phyloP scores from a whole-genome alignment of 1,139 yeast genomes.

The Suhomyces bokatorum region DNA sequence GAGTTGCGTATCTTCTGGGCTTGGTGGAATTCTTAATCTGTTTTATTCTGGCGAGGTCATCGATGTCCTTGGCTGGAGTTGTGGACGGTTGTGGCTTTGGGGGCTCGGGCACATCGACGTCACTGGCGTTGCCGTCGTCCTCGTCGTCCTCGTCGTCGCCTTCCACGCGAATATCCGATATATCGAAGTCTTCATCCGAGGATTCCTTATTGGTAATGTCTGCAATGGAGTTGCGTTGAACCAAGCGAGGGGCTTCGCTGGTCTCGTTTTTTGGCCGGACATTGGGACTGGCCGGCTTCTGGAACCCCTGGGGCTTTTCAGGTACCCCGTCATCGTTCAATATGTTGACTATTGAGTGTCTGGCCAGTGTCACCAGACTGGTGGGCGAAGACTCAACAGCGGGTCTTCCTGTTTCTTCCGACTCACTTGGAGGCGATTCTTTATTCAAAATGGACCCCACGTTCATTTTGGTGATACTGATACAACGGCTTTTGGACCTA shows the following conservation, averaged over 20 bases:
- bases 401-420: slow-evolving; percentile 24
- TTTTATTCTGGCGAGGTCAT: slow-evolving; percentile 20
- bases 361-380: slow-evolving; percentile 16
- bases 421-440: slow-evolving; percentile 39
- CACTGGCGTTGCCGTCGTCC: slow-evolving; percentile 1
- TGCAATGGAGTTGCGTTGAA: slow-evolving; percentile 44
- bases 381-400: slow-evolving; percentile 17
- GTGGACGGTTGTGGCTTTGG: background rate
- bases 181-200: slow-evolving; percentile 34
- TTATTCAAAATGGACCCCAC: slow-evolving; percentile 50
- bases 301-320: slow-evolving; percentile 4
- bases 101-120: background rate
- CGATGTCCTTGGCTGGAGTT: slow-evolving; percentile 2
- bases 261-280: slow-evolving; percentile 1
- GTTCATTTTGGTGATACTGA: slow-evolving; percentile 31
- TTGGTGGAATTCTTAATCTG: slow-evolving; percentile 31
- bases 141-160: slow-evolving; percentile 15
- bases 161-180: slow-evolving; percentile 35
- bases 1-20: slow-evolving; percentile 63
- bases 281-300: slow-evolving; percentile 13
- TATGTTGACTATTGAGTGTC: slow-evolving; percentile 27
- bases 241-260: slow-evolving; percentile 3
- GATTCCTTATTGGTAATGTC: slow-evolving; percentile 38
- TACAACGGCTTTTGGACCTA: slow-evolving; percentile 2
- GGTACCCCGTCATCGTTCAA: slow-evolving; percentile 20